Percentiles rank a stretch among this genome's conserved stretches.
Conservation (phyloP, 1,139 yeast species). For the Yamadazyma taylorii region DNA sequence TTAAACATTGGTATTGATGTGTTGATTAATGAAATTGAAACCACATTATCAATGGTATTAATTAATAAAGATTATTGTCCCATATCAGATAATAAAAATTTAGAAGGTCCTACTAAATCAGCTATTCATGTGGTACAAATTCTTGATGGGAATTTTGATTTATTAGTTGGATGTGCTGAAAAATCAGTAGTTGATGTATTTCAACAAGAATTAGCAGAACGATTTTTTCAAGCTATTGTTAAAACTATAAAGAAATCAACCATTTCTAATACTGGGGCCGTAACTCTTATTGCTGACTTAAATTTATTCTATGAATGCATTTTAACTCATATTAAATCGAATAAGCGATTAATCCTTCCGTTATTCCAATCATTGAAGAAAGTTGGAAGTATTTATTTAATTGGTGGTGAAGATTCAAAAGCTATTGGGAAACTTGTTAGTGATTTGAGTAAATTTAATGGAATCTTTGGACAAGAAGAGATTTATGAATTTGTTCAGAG, state of each 20-base stretch:
- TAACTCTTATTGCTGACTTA: constrained; percentile 70
- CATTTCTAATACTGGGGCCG: constrained; percentile 80
- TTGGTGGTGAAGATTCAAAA: constrained; percentile 74
- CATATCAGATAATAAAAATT: neutral
- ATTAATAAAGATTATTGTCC: constrained; percentile 11
- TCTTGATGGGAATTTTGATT: constrained; percentile 69
- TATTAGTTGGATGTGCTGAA: constrained; percentile 82
- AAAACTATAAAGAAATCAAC: constrained; percentile 68
- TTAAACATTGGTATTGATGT: constrained; percentile 88
- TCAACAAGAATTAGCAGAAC: constrained; percentile 88
- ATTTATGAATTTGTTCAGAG: constrained; percentile 89
- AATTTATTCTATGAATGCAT: constrained; percentile 77
- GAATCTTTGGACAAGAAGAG: constrained; percentile 89
- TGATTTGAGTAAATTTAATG: constrained; percentile 83
- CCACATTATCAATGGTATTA: constrained; percentile 23
- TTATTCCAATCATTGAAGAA: constrained; percentile 80
- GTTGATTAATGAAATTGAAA: constrained; percentile 70
- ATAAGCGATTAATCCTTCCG: constrained; percentile 69
- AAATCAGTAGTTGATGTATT: constrained; percentile 86
- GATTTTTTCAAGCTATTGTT: constrained; percentile 76
- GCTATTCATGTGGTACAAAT: constrained; percentile 63
- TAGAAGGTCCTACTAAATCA: constrained; percentile 65
- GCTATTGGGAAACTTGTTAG: constrained; percentile 83
- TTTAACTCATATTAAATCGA: constrained; percentile 50
- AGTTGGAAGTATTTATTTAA: constrained; percentile 77